These are phyloP conservation scores for Apiospora rasikravindrae DNA, from an alignment of 2,329 filamentous ascomycete genomes.

Conservation along the genomic window DNA sequence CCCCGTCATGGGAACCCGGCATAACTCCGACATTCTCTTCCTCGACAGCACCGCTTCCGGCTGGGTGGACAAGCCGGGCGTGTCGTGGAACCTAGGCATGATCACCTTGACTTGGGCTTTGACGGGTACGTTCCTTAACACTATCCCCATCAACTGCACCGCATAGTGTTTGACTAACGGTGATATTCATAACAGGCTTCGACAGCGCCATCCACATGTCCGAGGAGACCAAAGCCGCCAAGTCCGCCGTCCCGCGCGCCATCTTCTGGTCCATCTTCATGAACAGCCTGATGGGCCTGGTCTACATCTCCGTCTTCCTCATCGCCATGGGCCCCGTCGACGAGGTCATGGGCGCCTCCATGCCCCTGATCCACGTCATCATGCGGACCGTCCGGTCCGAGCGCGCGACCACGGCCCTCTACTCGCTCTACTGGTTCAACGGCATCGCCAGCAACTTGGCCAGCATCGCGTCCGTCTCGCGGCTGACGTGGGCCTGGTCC, in stretches of 20 bases:
- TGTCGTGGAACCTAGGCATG: constrained; percentile 21
- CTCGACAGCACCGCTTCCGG: constrained; percentile 20
- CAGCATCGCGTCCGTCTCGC: constrained; percentile 20
- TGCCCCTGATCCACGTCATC: constrained; percentile 20
- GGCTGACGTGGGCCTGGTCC: constrained; percentile 23
- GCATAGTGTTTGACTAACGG: not conserved
- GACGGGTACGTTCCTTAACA: constrained; percentile 14
- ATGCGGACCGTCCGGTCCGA: not conserved
- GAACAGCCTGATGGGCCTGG: constrained; percentile 20
- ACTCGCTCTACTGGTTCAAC: constrained; percentile 5
- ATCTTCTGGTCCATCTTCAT: constrained; percentile 24
- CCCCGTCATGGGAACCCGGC: constrained; percentile 20
- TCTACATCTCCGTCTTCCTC: constrained; percentile 17
- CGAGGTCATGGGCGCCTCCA: constrained; percentile 1
- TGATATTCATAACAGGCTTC: not conserved
- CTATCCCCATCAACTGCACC: not conserved
- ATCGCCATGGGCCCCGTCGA: constrained; percentile 23
- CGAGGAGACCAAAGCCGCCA: constrained; percentile 24
- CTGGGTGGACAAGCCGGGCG: constrained; percentile 20
- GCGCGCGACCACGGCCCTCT: constrained; percentile 3
- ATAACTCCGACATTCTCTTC: constrained; percentile 19
- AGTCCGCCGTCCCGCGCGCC: constrained; percentile 19
- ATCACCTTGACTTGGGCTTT: constrained; percentile 22
- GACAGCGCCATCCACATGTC: constrained; percentile 24
- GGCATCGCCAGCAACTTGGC: constrained; percentile 18